Evolutionary conservation across 192 early-diverging fungal species (phyloP).

Genomic region (Chytriomyces hyalinus): DNA sequence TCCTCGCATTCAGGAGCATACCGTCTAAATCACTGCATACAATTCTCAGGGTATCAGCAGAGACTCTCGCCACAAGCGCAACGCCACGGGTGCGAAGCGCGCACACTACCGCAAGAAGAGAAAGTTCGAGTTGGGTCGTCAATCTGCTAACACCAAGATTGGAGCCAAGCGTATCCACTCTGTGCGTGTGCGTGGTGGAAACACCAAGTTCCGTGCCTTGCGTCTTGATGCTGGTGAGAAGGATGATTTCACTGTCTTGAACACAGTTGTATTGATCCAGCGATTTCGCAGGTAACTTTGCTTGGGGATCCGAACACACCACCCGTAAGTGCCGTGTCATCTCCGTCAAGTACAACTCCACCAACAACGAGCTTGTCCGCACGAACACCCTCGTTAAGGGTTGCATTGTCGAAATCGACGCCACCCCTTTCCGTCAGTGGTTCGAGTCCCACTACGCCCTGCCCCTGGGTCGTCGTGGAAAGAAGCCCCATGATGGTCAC

Average conservation of each 20-base stretch:
- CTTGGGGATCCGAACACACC: slow-evolving; percentile 94
- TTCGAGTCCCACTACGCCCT: slow-evolving; percentile 97
- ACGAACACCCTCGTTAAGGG: slow-evolving; percentile 99
- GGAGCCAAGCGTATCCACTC: slow-evolving; percentile 95
- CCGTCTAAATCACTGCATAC: too few relatives aligned
- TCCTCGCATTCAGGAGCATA: too few relatives aligned
- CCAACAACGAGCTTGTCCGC: slow-evolving; percentile 99
- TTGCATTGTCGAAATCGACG: slow-evolving; percentile 93
- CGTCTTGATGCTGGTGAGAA: slow-evolving; percentile 80
- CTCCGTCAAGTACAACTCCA: slow-evolving; percentile 96
- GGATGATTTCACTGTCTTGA: slow-evolving; percentile 39
- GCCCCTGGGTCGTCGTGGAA: slow-evolving; percentile 84
- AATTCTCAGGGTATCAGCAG: slow-evolving; percentile 88
- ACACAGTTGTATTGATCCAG: slow-evolving; percentile 22
- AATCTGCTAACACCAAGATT: slow-evolving; percentile 97
- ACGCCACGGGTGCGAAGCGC: slow-evolving; percentile 97
- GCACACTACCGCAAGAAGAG: slow-evolving; percentile 99
- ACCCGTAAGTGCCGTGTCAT: slow-evolving; percentile 97
- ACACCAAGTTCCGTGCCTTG: slow-evolving; percentile 97
- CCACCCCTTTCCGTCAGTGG: slow-evolving; percentile 99
- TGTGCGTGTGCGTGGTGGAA: slow-evolving; percentile 97
- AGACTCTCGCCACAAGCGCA: slow-evolving; percentile 99
- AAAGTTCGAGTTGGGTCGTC: slow-evolving; percentile 99
- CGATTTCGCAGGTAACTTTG: slow-evolving; percentile 83
- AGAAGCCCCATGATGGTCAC: slow-evolving; percentile 50